These are phyloP conservation scores for Spizellomyces sp. DNA, from an alignment of 192 early-diverging fungal species.

Conservation along the genomic window DNA sequence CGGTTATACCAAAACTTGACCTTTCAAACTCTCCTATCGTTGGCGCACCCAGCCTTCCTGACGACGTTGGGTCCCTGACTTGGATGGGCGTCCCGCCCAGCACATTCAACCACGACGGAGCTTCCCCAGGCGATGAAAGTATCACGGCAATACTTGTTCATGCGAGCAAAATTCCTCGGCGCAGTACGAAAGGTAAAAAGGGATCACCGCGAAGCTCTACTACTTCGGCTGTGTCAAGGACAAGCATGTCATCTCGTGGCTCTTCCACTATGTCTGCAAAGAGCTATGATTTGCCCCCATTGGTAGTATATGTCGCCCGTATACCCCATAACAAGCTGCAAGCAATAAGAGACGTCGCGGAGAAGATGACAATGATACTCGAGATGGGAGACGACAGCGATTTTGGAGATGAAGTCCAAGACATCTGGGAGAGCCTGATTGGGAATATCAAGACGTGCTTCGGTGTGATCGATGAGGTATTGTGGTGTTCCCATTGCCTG, in stretches of 20 bases:
- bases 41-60: conserved; percentile 9
- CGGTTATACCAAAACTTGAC: conserved; percentile 2
- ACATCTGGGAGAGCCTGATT: conserved; percentile 15
- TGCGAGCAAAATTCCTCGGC: neutral
- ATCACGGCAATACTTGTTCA: neutral
- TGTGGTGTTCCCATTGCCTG: neutral
- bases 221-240: neutral
- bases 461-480: conserved; percentile 14
- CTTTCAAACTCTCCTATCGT: neutral
- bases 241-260: neutral
- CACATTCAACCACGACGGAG: neutral
- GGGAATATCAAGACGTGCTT: conserved; percentile 8
- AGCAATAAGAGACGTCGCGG: neutral
- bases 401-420: conserved; percentile 10
- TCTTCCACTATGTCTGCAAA: neutral
- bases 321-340: conserved; percentile 1
- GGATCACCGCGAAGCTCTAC: conserved; percentile 5
- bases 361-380: conserved; percentile 2
- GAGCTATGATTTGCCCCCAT: neutral
- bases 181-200: neutral
- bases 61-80: conserved; percentile 2
- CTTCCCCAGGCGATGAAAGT: neutral
- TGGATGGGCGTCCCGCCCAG: conserved; percentile 5
- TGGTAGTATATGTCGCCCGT: neutral
- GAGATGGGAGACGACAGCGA: conserved; percentile 5